A percentile compares a stretch with the other conserved stretches of the same genome.
Conservation (phyloP, 1,284 basidiomycete genomes). For the Ceratobasidium sp. region DNA sequence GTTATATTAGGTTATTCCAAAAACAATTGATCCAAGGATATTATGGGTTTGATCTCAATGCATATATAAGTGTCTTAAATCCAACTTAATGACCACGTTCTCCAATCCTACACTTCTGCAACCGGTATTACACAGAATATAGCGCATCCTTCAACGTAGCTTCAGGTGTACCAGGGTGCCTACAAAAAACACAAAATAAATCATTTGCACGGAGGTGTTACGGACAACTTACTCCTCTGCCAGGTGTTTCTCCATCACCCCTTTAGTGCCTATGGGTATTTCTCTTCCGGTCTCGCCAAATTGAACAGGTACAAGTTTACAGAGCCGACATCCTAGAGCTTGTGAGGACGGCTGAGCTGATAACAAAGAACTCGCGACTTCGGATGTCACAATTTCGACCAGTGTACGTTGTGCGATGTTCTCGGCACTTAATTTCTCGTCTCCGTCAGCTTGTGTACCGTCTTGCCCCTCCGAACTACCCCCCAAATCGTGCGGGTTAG, state of each 20-base stretch:
- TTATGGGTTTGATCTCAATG: too few species aligned
- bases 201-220: not conserved
- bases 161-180: not conserved
- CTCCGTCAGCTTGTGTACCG: not conserved
- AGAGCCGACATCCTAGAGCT: conserved; percentile 1
- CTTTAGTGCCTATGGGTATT: conserved; percentile 7
- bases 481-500: conserved; percentile 8
- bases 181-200: not conserved
- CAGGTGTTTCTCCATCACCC: conserved; percentile 25
- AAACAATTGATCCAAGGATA: too few species aligned
- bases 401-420: not conserved
- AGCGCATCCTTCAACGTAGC: not conserved
- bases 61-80: not conserved
- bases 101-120: not conserved
- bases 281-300: not conserved
- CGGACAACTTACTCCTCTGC: conserved; percentile 2
- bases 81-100: not conserved
- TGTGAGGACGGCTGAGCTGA: not conserved
- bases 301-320: not conserved
- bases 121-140: not conserved
- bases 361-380: not conserved
- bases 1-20: too few species aligned
- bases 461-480: not conserved
- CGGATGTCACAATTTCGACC: not conserved
- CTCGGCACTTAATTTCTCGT: not conserved